These are phyloP conservation scores for Candida xiaguanensis DNA, from an alignment of 805 yeast species.

Conservation along the genomic window DNA sequence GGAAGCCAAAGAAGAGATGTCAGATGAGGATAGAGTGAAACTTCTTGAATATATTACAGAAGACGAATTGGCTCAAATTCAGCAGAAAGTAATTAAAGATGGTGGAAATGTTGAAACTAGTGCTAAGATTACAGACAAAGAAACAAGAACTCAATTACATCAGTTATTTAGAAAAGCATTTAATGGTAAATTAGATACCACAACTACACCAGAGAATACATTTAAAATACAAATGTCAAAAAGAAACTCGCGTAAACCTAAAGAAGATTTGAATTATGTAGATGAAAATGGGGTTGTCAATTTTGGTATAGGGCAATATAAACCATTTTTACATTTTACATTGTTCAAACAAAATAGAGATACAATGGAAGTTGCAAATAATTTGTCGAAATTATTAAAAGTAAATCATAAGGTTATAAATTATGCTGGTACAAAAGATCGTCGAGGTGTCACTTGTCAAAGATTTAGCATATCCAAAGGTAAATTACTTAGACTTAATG, in stretches of 20 bases:
- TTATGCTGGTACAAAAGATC: conserved; percentile 94
- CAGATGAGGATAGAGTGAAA: conserved; percentile 41
- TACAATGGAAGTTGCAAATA: conserved; percentile 89
- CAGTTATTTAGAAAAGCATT: conserved; percentile 71
- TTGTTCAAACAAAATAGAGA: conserved; percentile 94
- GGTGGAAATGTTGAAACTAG: conserved; percentile 59
- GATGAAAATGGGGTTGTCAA: conserved; percentile 53
- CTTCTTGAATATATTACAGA: conserved; percentile 57
- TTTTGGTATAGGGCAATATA: conserved; percentile 71
- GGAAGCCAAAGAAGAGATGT: conserved; percentile 19
- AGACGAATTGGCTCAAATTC: conserved; percentile 54
- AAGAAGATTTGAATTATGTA: conserved; percentile 35
- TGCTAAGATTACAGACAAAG: conserved; percentile 60
- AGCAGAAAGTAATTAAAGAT: conserved; percentile 41
- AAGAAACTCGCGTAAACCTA: conserved; percentile 32
- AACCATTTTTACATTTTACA: conserved; percentile 68
- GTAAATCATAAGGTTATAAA: conserved; percentile 68
- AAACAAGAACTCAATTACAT: conserved; percentile 74
- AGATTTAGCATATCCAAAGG: conserved; percentile 65
- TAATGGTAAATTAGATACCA: conserved; percentile 70
- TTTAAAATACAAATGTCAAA: conserved; percentile 60
- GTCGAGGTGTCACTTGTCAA: conserved; percentile 95
- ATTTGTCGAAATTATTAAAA: conserved; percentile 68
- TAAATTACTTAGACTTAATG: conserved; percentile 68
- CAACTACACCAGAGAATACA: conserved; percentile 65